phyloP scores from a whole-genome alignment of 345 rosid genomes.

The Gossypium thurberi region DNA sequence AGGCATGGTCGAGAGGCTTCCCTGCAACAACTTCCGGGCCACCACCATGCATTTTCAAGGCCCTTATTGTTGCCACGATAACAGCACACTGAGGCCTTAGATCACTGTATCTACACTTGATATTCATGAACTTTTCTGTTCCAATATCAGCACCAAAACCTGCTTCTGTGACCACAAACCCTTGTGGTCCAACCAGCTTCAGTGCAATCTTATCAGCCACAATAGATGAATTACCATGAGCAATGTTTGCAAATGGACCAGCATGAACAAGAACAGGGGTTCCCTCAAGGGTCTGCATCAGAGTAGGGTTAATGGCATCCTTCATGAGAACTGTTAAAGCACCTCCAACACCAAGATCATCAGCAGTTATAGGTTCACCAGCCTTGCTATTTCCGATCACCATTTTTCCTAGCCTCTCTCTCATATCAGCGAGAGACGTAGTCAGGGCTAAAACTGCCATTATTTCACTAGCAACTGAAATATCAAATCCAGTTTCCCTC shows the following conservation, averaged over 20 bases:
- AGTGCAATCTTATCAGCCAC: conserved; percentile 96
- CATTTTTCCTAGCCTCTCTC: conserved; percentile 97
- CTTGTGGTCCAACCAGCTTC: conserved; percentile 93
- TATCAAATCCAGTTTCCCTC: conserved; percentile 95
- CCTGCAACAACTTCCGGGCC: conserved; percentile 97
- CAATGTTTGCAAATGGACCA: conserved; percentile 98
- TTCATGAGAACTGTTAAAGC: conserved; percentile 96
- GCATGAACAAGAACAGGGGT: conserved; percentile 98
- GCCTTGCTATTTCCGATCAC: conserved; percentile 91
- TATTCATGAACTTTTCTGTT: conserved; percentile 94
- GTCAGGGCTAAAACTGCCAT: conserved; percentile 99
- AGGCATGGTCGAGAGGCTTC: conserved; percentile 88
- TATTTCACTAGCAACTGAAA: conserved; percentile 97
- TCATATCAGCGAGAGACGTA: conserved; percentile 89
- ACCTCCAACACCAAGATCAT: conserved; percentile 98
- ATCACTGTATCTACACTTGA: conserved; percentile 87
- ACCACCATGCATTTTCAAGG: conserved; percentile 99
- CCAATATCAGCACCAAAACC: conserved; percentile 99
- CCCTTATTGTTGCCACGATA: conserved; percentile 95
- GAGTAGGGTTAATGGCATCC: conserved; percentile 91
- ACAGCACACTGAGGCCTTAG: conserved; percentile 88
- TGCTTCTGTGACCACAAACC: conserved; percentile 96
- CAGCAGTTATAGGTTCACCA: conserved; percentile 92
- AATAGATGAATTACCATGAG: conserved; percentile 96
- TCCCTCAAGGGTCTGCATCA: conserved; percentile 99